Base-by-base conservation (phyloP, 2,329 filamentous ascomycete species). In the Macrophomina phaseolina region DNA sequence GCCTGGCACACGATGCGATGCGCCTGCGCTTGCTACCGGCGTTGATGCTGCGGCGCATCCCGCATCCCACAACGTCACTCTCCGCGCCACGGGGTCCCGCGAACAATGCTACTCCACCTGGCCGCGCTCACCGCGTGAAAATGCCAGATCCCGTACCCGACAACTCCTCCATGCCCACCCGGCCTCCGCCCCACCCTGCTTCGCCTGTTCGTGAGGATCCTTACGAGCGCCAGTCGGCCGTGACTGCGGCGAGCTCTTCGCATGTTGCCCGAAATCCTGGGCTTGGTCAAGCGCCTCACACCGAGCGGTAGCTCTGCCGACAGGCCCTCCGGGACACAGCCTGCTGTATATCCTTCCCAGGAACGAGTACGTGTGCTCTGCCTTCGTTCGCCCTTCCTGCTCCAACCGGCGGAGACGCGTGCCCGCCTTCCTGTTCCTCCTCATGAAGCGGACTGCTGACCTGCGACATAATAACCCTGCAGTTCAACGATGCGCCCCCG, bases 91-190 rank as follows among this genome's bases (percentile, higher is more conserved):
- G 32, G 42, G 45, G 7, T 28, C n/a, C 58, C 30, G 58, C 45
- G 32, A 49, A 51, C 58, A 62, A 62, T 62, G 58, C 58, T 45
- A 49, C 58, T 49, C 45, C 45, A n/a, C 45, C 45, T 62, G 58
- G 45, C 58, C 58, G 58, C 58, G 14, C 45, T 23, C 42, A 16
- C 58, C 30, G 30, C 45, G 42, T 62, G 58, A 62, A 62, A n/a
- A 62, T 62, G 58, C 58, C 2, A 36, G 16, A 23, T 32, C 46
- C 23, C 42, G 11, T 30, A 4, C 32, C 32, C 32, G 9, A 12
- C 3, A 45, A 18, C 58, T 11, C 7, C 14, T 18, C 8, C 40
- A 62, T 49, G 45, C 36, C 45, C 34, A 34, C 38, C 14, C 3
- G 7, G 5, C 45, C 58, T 49, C 28, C 30, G n/a, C 58, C n/a